Evolutionary conservation across 306 rosid species (phyloP).

Genomic region (Castanea mollissima): DNA sequence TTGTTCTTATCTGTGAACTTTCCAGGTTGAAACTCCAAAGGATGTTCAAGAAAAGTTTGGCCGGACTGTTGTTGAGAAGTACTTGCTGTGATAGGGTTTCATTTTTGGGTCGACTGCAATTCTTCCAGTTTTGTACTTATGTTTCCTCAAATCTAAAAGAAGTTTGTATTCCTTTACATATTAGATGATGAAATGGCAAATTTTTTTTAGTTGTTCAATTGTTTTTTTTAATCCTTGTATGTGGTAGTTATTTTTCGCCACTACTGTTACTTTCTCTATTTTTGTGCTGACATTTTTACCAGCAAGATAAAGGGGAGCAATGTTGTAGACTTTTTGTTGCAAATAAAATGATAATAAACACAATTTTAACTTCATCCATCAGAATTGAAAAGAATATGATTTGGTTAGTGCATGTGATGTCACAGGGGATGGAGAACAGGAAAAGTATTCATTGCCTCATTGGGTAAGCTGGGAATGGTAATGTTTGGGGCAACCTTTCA

Average conservation of each 20-base stretch:
- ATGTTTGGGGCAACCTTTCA: too few species aligned
- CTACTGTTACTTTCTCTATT: not conserved
- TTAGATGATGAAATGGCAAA: not conserved
- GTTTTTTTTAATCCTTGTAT: not conserved
- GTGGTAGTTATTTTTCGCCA: not conserved
- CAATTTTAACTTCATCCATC: not conserved
- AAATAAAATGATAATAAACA: not conserved
- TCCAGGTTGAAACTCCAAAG: slow-evolving; percentile 86
- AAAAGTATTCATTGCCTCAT: too few species aligned
- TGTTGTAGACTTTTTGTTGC: not conserved
- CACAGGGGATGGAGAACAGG: too few species aligned
- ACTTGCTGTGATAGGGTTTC: slow-evolving; percentile 50
- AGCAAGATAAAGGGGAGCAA: not conserved
- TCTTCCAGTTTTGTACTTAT: not conserved
- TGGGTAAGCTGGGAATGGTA: too few species aligned
- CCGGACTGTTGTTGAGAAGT: slow-evolving; percentile 88
- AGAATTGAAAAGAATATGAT: too few species aligned
- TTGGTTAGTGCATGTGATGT: too few species aligned
- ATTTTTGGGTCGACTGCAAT: slow-evolving; percentile 7
- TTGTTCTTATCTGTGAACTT: slow-evolving; percentile 15
- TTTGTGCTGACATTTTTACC: not conserved
- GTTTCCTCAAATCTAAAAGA: not conserved
- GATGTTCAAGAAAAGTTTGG: slow-evolving; percentile 92
- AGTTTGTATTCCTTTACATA: not conserved
- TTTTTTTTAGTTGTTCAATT: not conserved